These are phyloP conservation scores for Puccinia horiana DNA, from an alignment of 1,284 basidiomycete genomes.

Conservation along the genomic window DNA sequence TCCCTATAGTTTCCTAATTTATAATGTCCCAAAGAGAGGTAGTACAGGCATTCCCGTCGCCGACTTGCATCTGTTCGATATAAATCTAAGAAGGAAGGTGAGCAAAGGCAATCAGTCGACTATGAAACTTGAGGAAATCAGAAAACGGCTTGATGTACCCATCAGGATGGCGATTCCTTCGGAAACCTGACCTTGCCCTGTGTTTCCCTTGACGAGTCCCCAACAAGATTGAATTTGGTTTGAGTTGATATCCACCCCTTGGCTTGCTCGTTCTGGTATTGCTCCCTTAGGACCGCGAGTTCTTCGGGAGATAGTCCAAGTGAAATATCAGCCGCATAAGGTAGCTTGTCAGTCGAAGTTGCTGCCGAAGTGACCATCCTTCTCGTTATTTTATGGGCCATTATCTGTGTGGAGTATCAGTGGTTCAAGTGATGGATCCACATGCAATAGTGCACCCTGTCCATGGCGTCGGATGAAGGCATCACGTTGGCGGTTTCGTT, in stretches of 20 bases:
- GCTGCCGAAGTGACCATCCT: slow-evolving; percentile 10
- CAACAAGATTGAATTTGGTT: slow-evolving; percentile 95
- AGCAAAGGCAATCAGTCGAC: slow-evolving; percentile 2
- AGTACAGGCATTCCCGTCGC: slow-evolving; percentile 93
- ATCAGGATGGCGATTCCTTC: slow-evolving; percentile 88
- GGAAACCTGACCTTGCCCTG: slow-evolving; percentile 72
- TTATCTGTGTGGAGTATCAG: not conserved
- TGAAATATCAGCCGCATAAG: slow-evolving; percentile 32
- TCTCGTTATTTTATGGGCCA: not conserved
- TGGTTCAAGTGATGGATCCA: too few species aligned
- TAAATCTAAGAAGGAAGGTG: slow-evolving; percentile 67
- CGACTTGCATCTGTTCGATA: slow-evolving; percentile 84
- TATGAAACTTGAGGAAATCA: slow-evolving; percentile 48
- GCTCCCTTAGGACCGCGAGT: slow-evolving; percentile 52
- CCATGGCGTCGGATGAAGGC: too few species aligned
- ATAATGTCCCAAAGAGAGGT: slow-evolving; percentile 92
- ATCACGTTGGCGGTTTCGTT: too few species aligned
- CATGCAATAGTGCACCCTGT: too few species aligned
- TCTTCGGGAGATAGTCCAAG: slow-evolving; percentile 47
- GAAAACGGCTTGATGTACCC: slow-evolving; percentile 64
- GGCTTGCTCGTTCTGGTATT: slow-evolving; percentile 52
- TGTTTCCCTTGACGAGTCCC: slow-evolving; percentile 53
- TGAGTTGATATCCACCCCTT: slow-evolving; percentile 85
- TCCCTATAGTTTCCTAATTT: slow-evolving; percentile 96
- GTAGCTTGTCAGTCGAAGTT: slow-evolving; percentile 36